Base-by-base conservation (phyloP, 768 basidiomycete species). In the Amanita exitialis region DNA sequence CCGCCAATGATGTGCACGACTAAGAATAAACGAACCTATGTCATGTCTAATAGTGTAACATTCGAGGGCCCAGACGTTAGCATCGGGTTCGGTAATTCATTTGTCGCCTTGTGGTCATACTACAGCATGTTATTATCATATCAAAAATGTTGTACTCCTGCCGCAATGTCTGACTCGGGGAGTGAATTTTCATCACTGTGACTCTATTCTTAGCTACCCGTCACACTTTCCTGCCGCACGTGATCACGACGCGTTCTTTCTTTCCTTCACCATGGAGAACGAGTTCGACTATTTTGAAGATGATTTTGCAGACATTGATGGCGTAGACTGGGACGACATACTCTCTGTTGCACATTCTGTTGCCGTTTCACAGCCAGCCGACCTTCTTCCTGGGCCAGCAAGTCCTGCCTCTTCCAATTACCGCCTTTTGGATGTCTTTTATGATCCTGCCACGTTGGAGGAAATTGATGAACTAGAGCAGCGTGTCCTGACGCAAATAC, bases 251-350 rank as follows among this genome's bases (percentile, higher is more conserved):
- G 46, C 52, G 37, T 52, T 13, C 27, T 15, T 43, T 43, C 37
- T 36, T 52, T 13, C 27, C 8, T 43, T 43, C 37, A 16, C 28
- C 36, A 49, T 69, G 25, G 67, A 68, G 49, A 78, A 83, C 57
- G 74, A 80, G 49, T 85, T 76, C 51, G 77, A 78, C 56, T 57
- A 62, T 47, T 52, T 79, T 28, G 73, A 72, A 0, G 81, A 83
- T 57, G 73, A 75, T 20, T 77, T 82, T 52, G 71, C 71, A 3
- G 72, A 71, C 13, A 41, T 79, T 18, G 69, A 74, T 54, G 76
- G 73, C 53, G 69, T 78, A 23, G 69, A 77, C 57, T 77, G 76
- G 74, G 64, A 65, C 5, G 51, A 56, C 12, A 39, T 77, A 12
- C 62, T 74, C 3, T 57, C 62, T 27, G 54, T 36, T 8, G 49